These are phyloP conservation scores for Cladosporium sp. DNA, from an alignment of 2,329 filamentous ascomycete species.

Conservation along the genomic window DNA sequence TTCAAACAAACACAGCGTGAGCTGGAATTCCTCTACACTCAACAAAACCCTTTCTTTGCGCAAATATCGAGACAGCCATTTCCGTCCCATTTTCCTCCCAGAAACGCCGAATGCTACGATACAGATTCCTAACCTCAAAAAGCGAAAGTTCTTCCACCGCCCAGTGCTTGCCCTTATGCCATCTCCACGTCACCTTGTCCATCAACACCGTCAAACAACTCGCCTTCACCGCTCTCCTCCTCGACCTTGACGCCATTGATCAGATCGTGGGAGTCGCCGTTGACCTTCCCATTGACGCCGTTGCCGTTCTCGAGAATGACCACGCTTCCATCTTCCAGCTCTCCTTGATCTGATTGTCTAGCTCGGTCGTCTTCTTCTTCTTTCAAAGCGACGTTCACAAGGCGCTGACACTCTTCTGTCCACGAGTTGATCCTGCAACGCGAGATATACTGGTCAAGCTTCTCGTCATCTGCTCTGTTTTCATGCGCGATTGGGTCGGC, in stretches of 20 bases:
- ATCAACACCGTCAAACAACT: conserved; percentile 11
- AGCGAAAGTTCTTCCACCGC: neutral
- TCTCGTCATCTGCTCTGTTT: conserved; percentile 66
- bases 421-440: conserved; percentile 66
- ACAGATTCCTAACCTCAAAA: neutral
- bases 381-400: conserved; percentile 36
- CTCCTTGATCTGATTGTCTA: conserved; percentile 17
- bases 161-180: neutral
- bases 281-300: conserved; percentile 10
- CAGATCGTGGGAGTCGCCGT: conserved; percentile 8
- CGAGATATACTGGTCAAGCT: conserved; percentile 52
- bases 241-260: conserved; percentile 11
- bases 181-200: conserved; percentile 21
- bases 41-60: neutral
- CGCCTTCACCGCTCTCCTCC: conserved; percentile 15
- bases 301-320: conserved; percentile 12
- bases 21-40: neutral
- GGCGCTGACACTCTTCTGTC: conserved; percentile 44
- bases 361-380: conserved; percentile 29
- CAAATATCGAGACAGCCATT: neutral
- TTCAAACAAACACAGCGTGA: too few relatives aligned
- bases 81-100: neutral
- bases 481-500: conserved; percentile 65
- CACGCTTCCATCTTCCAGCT: conserved; percentile 11
- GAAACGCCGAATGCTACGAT: conserved; percentile 11